These are phyloP conservation scores for Botrytis tulipae DNA, from an alignment of 2,329 filamentous ascomycete species.

Conservation along the genomic window DNA sequence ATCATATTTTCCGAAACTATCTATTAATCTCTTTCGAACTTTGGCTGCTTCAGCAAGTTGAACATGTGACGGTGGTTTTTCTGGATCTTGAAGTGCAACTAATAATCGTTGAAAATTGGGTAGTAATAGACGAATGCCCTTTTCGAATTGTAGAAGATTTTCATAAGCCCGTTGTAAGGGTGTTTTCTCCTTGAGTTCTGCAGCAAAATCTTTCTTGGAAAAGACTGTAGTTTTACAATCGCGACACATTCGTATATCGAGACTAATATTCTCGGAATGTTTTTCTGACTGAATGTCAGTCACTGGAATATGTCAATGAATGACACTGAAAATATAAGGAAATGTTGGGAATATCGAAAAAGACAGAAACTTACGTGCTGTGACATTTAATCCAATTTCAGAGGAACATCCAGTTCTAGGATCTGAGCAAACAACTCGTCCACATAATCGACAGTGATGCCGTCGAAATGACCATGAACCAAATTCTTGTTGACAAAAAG, in stretches of 20 bases:
- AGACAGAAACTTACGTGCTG: conserved; percentile 52
- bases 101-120: conserved; percentile 69
- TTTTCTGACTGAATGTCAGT: conserved; percentile 48
- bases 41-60: conserved; percentile 68
- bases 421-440: conserved; percentile 89
- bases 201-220: conserved; percentile 64
- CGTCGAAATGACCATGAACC: conserved; percentile 87
- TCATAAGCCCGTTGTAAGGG: conserved; percentile 64
- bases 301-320: conserved; percentile 34
- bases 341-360: not conserved
- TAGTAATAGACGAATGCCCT: conserved; percentile 65
- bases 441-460: conserved; percentile 93
- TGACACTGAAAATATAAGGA: conserved; percentile 16
- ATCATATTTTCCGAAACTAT: conserved; percentile 71
- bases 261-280: conserved; percentile 52
- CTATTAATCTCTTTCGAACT: conserved; percentile 68
- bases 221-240: conserved; percentile 77
- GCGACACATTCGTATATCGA: conserved; percentile 89
- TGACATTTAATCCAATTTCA: conserved; percentile 78
- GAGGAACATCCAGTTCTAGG: conserved; percentile 78
- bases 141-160: conserved; percentile 67
- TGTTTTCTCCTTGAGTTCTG: conserved; percentile 55
- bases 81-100: conserved; percentile 62
- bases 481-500: conserved; percentile 96
- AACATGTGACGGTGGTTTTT: conserved; percentile 46